Evolutionary conservation across 345 rosid genomes (phyloP).

Genomic region (Camelina laxa): DNA sequence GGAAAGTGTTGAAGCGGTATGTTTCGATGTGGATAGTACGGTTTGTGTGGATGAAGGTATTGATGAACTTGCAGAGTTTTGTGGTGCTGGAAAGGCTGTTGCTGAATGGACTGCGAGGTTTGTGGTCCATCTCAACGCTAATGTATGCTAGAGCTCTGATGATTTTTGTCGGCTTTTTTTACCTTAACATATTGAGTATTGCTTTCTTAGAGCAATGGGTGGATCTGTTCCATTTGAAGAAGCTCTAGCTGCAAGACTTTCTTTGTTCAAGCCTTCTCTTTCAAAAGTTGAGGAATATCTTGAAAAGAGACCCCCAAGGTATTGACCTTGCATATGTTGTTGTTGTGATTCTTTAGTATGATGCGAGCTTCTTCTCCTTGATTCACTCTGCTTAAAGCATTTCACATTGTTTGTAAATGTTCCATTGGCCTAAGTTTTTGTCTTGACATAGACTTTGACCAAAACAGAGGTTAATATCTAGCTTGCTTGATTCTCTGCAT

Average conservation of each 20-base stretch:
- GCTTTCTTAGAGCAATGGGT: slow-evolving; percentile 77
- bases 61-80: slow-evolving; percentile 96
- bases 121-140: slow-evolving; percentile 24
- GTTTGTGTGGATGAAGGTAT: slow-evolving; percentile 96
- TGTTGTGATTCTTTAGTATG: not conserved
- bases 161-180: slow-evolving; percentile 7
- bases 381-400: slow-evolving; percentile 1
- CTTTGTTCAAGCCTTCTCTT: slow-evolving; percentile 84
- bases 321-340: slow-evolving; percentile 21
- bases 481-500: slow-evolving; percentile 28
- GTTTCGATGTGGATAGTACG: slow-evolving; percentile 99
- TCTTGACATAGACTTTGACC: slow-evolving; percentile 16
- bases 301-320: slow-evolving; percentile 81
- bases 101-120: slow-evolving; percentile 98
- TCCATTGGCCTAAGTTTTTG: slow-evolving; percentile 13
- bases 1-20: slow-evolving; percentile 79
- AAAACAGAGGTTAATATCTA: slow-evolving; percentile 15
- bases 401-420: slow-evolving; percentile 1
- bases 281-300: slow-evolving; percentile 80
- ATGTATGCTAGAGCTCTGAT: slow-evolving; percentile 1
- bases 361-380: slow-evolving; percentile 8
- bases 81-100: slow-evolving; percentile 97
- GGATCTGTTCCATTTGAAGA: slow-evolving; percentile 97
- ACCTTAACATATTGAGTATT: slow-evolving; percentile 27
- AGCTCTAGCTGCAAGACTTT: slow-evolving; percentile 88